Evolutionary conservation across 305 asterid species (phyloP).

Genomic region (Withania somnifera): DNA sequence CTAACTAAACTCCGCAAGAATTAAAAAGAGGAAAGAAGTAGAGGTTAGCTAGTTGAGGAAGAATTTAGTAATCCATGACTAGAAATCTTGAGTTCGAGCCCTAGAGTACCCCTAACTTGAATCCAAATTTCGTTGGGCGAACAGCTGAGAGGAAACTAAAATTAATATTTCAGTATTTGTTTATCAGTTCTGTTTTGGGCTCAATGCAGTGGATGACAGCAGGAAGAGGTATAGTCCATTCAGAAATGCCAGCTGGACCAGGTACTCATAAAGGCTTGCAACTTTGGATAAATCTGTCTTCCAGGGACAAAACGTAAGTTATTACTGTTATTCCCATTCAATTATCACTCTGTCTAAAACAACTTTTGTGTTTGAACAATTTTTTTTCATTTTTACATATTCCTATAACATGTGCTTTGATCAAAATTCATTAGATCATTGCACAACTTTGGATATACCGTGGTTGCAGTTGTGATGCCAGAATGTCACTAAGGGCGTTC

Average conservation of each 20-base stretch:
- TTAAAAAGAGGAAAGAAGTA: too few relatives aligned
- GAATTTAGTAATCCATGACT: too few relatives aligned
- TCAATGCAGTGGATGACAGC: slow-evolving; percentile 91
- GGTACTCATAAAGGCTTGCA: slow-evolving; percentile 72
- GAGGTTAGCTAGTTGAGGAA: too few relatives aligned
- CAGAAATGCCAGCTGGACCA: slow-evolving; percentile 89
- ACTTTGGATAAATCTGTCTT: slow-evolving; percentile 82
- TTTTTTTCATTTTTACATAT: neutral
- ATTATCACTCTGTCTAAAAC: neutral
- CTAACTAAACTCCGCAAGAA: too few relatives aligned
- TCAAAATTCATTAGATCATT: neutral
- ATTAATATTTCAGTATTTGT: too few relatives aligned
- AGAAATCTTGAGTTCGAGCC: neutral
- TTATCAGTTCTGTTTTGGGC: neutral
- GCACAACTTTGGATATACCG: neutral
- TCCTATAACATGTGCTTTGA: neutral
- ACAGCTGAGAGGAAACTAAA: too few relatives aligned
- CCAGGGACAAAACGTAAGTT: slow-evolving; percentile 77
- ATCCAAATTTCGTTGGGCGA: too few relatives aligned
- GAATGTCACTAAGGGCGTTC: neutral
- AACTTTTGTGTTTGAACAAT: neutral
- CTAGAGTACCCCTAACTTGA: too few relatives aligned
- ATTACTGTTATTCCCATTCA: neutral
- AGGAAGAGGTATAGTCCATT: slow-evolving; percentile 90
- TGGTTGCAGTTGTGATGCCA: too few relatives aligned